These are phyloP conservation scores for Alectoria sarmentosa DNA, from an alignment of 495 filamentous ascomycete species.

Conservation along the genomic window DNA sequence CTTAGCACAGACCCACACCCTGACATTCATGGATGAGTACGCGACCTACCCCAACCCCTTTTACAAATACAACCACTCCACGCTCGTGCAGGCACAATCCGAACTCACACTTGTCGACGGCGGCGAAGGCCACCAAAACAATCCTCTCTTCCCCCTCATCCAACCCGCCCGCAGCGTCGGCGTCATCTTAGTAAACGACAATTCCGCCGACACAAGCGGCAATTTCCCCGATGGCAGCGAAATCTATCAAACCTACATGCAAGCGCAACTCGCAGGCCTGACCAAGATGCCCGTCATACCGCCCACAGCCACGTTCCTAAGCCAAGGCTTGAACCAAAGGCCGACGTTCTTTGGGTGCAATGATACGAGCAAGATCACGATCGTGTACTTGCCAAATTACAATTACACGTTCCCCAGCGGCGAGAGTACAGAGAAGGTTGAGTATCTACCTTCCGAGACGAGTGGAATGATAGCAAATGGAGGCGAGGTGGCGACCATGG, in stretches of 20 bases:
- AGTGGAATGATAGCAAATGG: slow-evolving; percentile 39
- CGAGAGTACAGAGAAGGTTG: slow-evolving; percentile 30
- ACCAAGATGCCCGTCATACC: slow-evolving; percentile 40
- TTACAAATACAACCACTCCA: slow-evolving; percentile 31
- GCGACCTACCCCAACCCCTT: slow-evolving; percentile 42
- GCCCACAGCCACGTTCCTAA: slow-evolving; percentile 29
- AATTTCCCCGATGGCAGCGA: slow-evolving; percentile 40
- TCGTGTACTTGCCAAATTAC: slow-evolving; percentile 41
- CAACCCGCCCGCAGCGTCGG: slow-evolving; percentile 34
- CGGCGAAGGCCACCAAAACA: slow-evolving; percentile 39
- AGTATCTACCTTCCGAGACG: slow-evolving; percentile 34
- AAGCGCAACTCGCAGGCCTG: slow-evolving; percentile 29
- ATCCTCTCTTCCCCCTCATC: slow-evolving; percentile 42
- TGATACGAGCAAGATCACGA: slow-evolving; percentile 28
- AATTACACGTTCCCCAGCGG: slow-evolving; percentile 33
- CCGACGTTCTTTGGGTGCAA: slow-evolving; percentile 44
- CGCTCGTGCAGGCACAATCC: slow-evolving; percentile 27
- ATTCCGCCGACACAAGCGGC: slow-evolving; percentile 35
- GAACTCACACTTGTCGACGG: slow-evolving; percentile 38
- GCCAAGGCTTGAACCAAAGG: slow-evolving; percentile 34
- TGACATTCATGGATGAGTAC: slow-evolving; percentile 29
- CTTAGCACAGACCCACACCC: slow-evolving; percentile 21
- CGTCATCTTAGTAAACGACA: slow-evolving; percentile 43
- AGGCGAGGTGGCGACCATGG: slow-evolving; percentile 32
- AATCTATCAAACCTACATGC: slow-evolving; percentile 34